Evolutionary conservation across 2,329 filamentous ascomycete genomes (phyloP).

Genomic region (Curvularia spicifera): DNA sequence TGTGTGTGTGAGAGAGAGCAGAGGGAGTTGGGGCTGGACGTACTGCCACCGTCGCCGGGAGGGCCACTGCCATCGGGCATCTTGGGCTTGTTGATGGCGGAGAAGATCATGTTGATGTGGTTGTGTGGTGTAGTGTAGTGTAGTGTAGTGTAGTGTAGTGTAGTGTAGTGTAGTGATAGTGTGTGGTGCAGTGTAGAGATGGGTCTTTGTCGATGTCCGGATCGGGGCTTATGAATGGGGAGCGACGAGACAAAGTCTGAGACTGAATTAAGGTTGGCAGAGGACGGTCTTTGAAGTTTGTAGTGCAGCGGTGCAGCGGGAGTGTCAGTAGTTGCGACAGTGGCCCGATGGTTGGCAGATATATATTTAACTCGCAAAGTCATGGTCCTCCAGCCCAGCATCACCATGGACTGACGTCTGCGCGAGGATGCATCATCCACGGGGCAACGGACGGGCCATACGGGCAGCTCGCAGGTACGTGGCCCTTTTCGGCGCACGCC

Average conservation of each 20-base stretch:
- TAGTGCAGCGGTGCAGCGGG: constrained; percentile 26
- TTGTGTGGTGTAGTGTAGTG: neutral
- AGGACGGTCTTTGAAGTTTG: constrained; percentile 11
- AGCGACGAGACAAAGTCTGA: constrained; percentile 32
- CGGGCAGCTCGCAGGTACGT: constrained; percentile 42
- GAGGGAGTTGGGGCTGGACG: constrained; percentile 10
- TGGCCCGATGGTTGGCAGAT: constrained; percentile 27
- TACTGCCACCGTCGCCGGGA: constrained; percentile 33
- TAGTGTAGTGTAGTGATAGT: too few species aligned
- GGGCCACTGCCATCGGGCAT: neutral
- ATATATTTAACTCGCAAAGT: constrained; percentile 27
- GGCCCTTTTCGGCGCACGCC: constrained; percentile 37
- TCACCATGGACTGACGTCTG: constrained; percentile 21
- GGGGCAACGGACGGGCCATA: constrained; percentile 39
- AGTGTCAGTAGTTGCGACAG: constrained; percentile 30
- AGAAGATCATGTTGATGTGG: constrained; percentile 6
- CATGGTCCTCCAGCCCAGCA: constrained; percentile 17
- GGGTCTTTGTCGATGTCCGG: constrained; percentile 4
- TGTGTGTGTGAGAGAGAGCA: too few species aligned
- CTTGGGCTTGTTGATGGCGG: constrained; percentile 27
- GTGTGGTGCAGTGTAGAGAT: neutral
- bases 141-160: too few species aligned
- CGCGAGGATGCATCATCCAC: constrained; percentile 36
- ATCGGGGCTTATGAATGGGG: constrained; percentile 22
- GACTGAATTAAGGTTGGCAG: constrained; percentile 24